Base-by-base conservation (phyloP, 169 alveolate species). In the Cryptosporidium meleagridis region DNA sequence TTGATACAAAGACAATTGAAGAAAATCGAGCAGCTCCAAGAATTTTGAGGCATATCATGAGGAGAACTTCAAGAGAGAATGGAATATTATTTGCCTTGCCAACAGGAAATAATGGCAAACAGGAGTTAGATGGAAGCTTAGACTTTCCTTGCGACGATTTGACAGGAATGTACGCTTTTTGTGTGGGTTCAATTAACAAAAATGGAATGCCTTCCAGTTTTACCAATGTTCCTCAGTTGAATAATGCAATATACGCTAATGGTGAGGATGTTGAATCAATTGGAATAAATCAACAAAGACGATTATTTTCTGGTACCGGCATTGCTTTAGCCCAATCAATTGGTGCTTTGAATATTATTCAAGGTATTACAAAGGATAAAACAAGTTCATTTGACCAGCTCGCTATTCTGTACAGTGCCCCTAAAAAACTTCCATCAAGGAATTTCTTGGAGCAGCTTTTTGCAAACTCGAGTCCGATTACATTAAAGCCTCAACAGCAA, bases 121-220 rank as follows among this genome's bases (percentile, higher is more conserved):
- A 80, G 65, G 68, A 65, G 6, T 18, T 80, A 33, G 68, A 80
- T 26, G 70, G 71, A 26, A 59, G 48, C 31, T n/a, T 80, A 12
- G 89, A 80, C 45, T 80, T 80, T 62, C 89, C 89, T 23, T 80
- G 89, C n/a, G 89, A 80, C 37, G 89, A 80, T 80, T 62, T 80
- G 70, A 62, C 80, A n/a, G 89, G 89, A 31, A 80, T 80, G 75
- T 80, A 80, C 45, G 89, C 89, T 62, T 80, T 80, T 37, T 80
- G 89, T 65, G 89, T 80, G 16, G 89, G 89, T 33, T 80, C 89
- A n/a, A 65, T 80, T 29, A 80, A 44, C 55, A 80, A 59, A 33
- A 80, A 61, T 48, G 89, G 89, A 59, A 21, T 80, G 48, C 75
- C 51, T 16, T 80, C 89, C 7, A 23, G 33, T 45, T 80, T 80